Percentiles rank a stretch among this genome's conserved stretches.
These are phyloP conservation scores for Xenoacremonium recifei DNA, from an alignment of 2,329 filamentous ascomycete genomes.

Conservation along the genomic window DNA sequence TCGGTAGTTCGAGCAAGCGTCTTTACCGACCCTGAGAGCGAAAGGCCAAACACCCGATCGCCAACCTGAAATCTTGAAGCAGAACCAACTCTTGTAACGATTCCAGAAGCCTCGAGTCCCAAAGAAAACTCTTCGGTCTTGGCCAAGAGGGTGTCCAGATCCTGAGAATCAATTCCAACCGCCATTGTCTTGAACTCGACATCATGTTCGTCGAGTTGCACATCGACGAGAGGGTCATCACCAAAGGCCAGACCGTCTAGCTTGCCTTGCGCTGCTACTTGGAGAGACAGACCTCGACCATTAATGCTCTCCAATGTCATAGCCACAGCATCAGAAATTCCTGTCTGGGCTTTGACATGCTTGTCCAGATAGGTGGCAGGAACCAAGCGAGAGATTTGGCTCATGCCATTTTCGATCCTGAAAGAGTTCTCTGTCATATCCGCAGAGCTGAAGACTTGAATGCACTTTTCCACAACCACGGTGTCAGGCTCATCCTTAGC, in stretches of 20 bases:
- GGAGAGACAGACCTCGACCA: not conserved
- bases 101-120: slow-evolving; percentile 21
- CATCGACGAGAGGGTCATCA: slow-evolving; percentile 8
- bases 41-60: slow-evolving; percentile 19
- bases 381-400: not conserved
- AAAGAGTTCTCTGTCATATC: not conserved
- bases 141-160: not conserved
- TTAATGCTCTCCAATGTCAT: not conserved
- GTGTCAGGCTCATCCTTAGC: not conserved
- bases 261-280: not conserved
- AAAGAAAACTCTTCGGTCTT: not conserved
- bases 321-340: not conserved
- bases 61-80: slow-evolving; percentile 12
- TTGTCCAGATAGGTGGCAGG: not conserved
- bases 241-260: not conserved
- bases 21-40: slow-evolving; percentile 4
- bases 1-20: slow-evolving; percentile 6
- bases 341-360: not conserved
- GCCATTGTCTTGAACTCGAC: slow-evolving; percentile 20
- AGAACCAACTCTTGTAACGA: slow-evolving; percentile 18
- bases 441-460: not conserved
- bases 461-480: not conserved
- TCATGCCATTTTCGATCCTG: not conserved
- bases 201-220: slow-evolving; percentile 9
- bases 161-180: slow-evolving; percentile 8